These are phyloP conservation scores for Penicillium sp. DNA, from an alignment of 2,329 filamentous ascomycete genomes.

Conservation along the genomic window DNA sequence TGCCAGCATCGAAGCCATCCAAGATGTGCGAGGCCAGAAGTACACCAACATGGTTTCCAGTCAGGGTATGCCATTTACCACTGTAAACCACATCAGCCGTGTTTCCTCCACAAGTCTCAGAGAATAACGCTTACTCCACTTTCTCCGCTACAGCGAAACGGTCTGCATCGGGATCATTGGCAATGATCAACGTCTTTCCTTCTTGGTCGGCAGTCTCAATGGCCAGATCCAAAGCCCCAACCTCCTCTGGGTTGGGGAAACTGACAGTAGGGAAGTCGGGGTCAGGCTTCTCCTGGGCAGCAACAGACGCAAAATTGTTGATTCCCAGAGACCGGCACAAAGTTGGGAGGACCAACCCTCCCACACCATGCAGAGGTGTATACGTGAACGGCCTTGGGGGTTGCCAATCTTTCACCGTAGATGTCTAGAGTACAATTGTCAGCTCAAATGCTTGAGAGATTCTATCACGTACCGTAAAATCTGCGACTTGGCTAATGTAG, in stretches of 20 bases:
- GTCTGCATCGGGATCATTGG: conserved; percentile 64
- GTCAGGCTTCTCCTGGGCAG: conserved; percentile 54
- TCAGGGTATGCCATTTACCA: conserved; percentile 58
- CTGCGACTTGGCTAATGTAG: conserved; percentile 31
- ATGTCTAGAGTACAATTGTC: conserved; percentile 26
- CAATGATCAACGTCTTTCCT: conserved; percentile 52
- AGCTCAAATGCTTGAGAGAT: conserved; percentile 7
- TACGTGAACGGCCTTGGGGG: conserved; percentile 40
- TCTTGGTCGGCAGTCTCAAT: conserved; percentile 53
- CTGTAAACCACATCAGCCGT: conserved; percentile 21
- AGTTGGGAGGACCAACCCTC: conserved; percentile 34
- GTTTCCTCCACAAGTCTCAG: background rate
- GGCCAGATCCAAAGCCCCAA: conserved; percentile 58
- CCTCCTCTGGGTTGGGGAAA: conserved; percentile 64
- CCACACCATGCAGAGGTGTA: conserved; percentile 42
- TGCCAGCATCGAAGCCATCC: conserved; percentile 41
- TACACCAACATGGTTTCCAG: conserved; percentile 62
- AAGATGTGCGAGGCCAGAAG: conserved; percentile 57
- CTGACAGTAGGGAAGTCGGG: conserved; percentile 62
- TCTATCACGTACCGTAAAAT: conserved; percentile 30
- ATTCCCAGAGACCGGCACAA: conserved; percentile 36
- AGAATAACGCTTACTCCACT: conserved; percentile 38
- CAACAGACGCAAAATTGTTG: conserved; percentile 34
- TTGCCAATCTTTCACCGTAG: conserved; percentile 30
- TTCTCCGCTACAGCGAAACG: conserved; percentile 60